These are phyloP conservation scores for Globisporangium lucens DNA, from an alignment of 352 stramenopile genomes.

Conservation along the genomic window DNA sequence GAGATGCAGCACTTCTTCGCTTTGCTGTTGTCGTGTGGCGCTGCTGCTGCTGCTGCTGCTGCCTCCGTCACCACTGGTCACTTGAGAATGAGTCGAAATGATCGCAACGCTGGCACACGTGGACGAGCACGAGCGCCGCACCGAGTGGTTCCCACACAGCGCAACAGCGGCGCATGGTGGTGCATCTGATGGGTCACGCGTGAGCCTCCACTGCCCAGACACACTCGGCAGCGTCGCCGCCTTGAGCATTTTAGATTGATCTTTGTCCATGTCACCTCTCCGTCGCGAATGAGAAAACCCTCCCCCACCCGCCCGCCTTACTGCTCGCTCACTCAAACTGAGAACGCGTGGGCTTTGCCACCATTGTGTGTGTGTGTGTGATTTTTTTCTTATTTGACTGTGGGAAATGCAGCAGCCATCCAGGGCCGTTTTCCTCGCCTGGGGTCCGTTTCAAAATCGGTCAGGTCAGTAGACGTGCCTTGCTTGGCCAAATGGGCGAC, in stretches of 20 bases:
- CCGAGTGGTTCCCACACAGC: conserved; percentile 3
- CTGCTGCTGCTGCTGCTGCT: no score
- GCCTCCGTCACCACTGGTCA: not conserved
- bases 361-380: not conserved
- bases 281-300: not conserved
- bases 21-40: not conserved
- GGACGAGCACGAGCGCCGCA: conserved; percentile 12
- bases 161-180: not conserved
- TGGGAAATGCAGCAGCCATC: not conserved
- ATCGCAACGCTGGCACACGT: not conserved
- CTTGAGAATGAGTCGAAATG: not conserved
- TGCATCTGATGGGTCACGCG: not conserved
- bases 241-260: conserved; percentile 17
- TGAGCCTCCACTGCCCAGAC: conserved; percentile 14
- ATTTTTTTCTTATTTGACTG: conserved; percentile 1
- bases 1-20: not conserved
- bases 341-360: not conserved
- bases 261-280: not conserved
- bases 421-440: not conserved
- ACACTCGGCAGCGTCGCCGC: conserved; percentile 21
- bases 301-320: no score
- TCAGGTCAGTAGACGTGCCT: no score
- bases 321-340: not conserved
- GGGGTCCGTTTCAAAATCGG: not conserved
- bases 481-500: not conserved